A percentile compares a stretch with the other conserved stretches of the same genome.
phyloP scores from a whole-genome alignment of 768 basidiomycete genomes.

The Phlegmacium glaucopus region DNA sequence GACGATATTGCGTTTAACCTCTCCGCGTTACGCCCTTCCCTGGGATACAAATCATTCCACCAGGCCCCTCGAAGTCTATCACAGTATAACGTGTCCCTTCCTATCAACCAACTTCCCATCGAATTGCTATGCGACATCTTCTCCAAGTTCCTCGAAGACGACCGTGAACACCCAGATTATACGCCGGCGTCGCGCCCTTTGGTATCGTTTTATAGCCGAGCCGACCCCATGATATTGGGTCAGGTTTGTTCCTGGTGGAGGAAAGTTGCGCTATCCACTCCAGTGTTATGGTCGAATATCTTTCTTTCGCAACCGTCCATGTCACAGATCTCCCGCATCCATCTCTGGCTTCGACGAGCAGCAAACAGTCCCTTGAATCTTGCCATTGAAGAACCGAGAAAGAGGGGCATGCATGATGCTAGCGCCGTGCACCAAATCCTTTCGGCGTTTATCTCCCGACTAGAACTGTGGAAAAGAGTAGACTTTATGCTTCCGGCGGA shows the following conservation, averaged over 20 bases:
- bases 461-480: background rate
- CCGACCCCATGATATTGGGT: constrained; percentile 13
- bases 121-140: no score
- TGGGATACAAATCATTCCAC: no score
- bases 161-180: no score
- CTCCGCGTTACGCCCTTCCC: no score
- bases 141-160: no score
- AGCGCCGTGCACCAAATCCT: background rate
- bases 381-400: background rate
- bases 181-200: background rate
- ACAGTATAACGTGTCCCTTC: no score
- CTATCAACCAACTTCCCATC: no score
- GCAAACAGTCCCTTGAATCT: constrained; percentile 7
- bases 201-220: background rate
- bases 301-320: constrained; percentile 6
- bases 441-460: background rate
- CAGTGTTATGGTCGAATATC: constrained; percentile 14
- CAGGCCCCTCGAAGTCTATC: no score
- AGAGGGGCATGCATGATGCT: background rate
- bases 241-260: constrained; percentile 20
- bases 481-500: background rate
- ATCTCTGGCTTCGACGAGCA: constrained; percentile 15
- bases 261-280: constrained; percentile 5
- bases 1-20: background rate
- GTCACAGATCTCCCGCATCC: constrained; percentile 2